phyloP scores from a whole-genome alignment of 768 basidiomycete species.

The Neoboletus magnificus region DNA sequence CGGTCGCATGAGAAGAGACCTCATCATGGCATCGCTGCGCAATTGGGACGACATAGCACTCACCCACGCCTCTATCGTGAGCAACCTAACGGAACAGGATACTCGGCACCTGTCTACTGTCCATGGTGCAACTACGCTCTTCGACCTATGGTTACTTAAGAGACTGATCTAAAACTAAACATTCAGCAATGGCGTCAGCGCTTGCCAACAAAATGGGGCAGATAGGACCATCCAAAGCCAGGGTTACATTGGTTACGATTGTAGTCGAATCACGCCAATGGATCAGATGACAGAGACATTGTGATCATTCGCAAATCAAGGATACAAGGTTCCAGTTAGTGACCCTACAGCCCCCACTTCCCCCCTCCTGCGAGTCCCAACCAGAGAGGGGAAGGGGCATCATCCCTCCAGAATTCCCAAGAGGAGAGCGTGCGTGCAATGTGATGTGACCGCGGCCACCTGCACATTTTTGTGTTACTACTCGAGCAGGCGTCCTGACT shows the following conservation, averaged over 20 bases:
- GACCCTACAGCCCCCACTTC: constrained; percentile 23
- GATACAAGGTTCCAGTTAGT: constrained; percentile 24
- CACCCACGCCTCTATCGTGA: background rate
- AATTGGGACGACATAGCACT: background rate
- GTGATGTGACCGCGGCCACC: constrained; percentile 14
- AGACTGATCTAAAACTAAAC: background rate
- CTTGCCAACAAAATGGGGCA: background rate
- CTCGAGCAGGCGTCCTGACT: constrained; percentile 14
- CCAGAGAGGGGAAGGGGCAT: constrained; percentile 17
- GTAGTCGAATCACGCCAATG: too few species aligned
- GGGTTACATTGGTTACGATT: too few species aligned
- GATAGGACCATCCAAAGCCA: too few species aligned
- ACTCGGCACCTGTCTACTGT: background rate
- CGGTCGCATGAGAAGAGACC: background rate
- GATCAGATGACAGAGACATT: background rate
- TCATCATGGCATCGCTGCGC: background rate
- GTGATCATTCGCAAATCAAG: constrained; percentile 17
- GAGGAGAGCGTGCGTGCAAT: constrained; percentile 29
- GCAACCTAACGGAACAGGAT: background rate
- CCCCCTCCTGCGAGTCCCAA: constrained; percentile 22
- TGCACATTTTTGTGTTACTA: constrained; percentile 12
- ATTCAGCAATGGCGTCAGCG: background rate
- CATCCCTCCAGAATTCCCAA: constrained; percentile 20
- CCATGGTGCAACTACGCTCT: background rate
- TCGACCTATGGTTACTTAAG: background rate